Evolutionary conservation across 768 basidiomycete genomes (phyloP), one percentile per base, ranked within the genome.

Genomic region (Phanerochaete sordida): DNA sequence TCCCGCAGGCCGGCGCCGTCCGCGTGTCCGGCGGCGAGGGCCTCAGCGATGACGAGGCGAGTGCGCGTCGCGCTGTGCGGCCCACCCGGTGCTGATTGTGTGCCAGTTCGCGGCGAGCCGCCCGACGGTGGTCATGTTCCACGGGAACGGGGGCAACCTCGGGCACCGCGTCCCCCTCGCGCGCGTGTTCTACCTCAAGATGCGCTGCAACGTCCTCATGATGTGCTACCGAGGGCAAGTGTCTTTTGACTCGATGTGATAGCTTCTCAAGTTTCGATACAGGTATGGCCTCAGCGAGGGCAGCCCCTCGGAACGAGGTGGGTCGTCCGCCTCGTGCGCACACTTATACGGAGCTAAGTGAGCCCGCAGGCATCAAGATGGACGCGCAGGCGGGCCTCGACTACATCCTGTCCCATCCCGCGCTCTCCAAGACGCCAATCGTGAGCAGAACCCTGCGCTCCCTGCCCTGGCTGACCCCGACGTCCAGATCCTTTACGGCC

Each of bases 161-260:
- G 95, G 96, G 0, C 96, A 98, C 69, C 83, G 96, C 26, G 82
- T 98, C 69, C 96, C 95, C 1, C 77, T 97, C 27, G 95, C 91
- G 0, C 82, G 83, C 52, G 82, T 93, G 33, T 96, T 98, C 69
- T 91, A 82, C 68, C 74, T 84, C 49, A 84, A 84, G 68, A 86
- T 93, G 84, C 81, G 91, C 16, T 97, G 94, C 72, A 98, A 98
- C 69, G 93, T 97, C 2, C 76, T 98, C 43, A 93, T 98, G 88
- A 75, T 96, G 60, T 94, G 91, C 50, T 99, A 99, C 70, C 77
- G 96, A 68, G 48, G 49, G 60, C 50, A 45, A 58, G 39, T 48
- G 30, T 56, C 9, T 39, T 37, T n/a, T 24, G 2, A 45, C 49
- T 37, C 15, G 15, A n/a, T n/a, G n/a, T n/a, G n/a, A n/a, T n/a